phyloP scores from a whole-genome alignment of 352 stramenopile species.

The Ophiocytium majus region DNA sequence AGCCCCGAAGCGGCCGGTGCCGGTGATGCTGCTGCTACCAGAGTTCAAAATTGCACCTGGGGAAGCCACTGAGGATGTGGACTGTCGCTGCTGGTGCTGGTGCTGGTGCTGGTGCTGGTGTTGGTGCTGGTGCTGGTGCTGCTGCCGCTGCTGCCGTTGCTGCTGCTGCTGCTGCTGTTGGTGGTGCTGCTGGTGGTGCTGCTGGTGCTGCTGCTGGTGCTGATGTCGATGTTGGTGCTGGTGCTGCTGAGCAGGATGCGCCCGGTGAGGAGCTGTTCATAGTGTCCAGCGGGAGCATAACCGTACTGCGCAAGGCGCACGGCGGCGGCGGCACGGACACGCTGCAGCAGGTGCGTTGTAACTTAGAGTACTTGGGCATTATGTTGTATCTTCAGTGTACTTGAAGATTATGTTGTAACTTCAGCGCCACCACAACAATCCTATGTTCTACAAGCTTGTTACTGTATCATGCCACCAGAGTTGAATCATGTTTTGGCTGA shows the following conservation, averaged over 20 bases:
- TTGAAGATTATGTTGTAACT: too few species aligned
- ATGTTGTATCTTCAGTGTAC: background rate
- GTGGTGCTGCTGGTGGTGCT: background rate
- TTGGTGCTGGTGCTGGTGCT: background rate
- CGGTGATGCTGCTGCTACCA: too few species aligned
- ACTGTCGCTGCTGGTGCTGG: background rate
- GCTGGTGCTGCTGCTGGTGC: background rate
- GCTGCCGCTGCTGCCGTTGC: background rate
- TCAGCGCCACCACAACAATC: too few species aligned
- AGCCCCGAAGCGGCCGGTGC: too few species aligned
- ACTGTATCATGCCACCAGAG: too few species aligned
- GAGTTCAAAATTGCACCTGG: too few species aligned
- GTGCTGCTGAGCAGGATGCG: background rate
- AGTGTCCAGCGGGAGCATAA: background rate
- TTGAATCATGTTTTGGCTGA: too few species aligned
- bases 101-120: background rate
- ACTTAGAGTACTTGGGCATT: background rate
- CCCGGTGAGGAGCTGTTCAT: background rate
- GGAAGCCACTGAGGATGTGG: background rate
- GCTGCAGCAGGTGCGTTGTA: background rate
- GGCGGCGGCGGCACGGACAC: background rate
- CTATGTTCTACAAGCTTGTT: too few species aligned
- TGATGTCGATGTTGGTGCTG: background rate
- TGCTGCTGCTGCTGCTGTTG: background rate
- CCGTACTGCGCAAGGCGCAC: background rate